A percentile compares a stretch with the other conserved stretches of the same genome.
These are phyloP conservation scores for Nymphaea thermarum DNA, from an alignment of 164 flowering plant species.

Conservation along the genomic window DNA sequence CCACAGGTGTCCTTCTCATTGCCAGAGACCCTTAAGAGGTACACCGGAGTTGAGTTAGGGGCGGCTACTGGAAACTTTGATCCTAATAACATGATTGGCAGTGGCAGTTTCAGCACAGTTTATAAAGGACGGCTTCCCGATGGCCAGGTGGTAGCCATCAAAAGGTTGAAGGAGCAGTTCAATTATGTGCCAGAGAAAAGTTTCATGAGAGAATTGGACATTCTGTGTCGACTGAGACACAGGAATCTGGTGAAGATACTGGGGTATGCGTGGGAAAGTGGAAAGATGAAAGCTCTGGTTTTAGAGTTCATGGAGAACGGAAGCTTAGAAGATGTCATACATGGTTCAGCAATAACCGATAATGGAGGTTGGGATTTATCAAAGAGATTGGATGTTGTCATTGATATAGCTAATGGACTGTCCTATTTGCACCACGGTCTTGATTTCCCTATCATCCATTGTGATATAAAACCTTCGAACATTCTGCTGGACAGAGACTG, in stretches of 20 bases:
- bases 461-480: constrained; percentile 84
- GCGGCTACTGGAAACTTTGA: constrained; percentile 47
- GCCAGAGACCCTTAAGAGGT: constrained; percentile 33
- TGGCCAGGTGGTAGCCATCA: constrained; percentile 43
- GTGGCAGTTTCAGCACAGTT: constrained; percentile 60
- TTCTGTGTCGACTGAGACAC: constrained; percentile 47
- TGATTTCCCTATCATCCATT: constrained; percentile 60
- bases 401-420: constrained; percentile 53
- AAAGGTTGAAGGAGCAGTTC: constrained; percentile 52
- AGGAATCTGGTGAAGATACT: constrained; percentile 60
- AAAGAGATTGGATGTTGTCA: constrained; percentile 34
- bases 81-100: constrained; percentile 39
- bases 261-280: constrained; percentile 81
- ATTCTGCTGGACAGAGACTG: constrained; percentile 49
- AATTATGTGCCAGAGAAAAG: constrained; percentile 43
- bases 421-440: constrained; percentile 64
- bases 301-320: constrained; percentile 78
- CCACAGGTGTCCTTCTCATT: constrained; percentile 5
- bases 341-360: constrained; percentile 23
- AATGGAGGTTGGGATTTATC: constrained; percentile 34
- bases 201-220: constrained; percentile 58
- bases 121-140: constrained; percentile 54
- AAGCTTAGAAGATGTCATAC: constrained; percentile 54
- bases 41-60: constrained; percentile 34
- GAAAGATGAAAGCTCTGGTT: constrained; percentile 60